Conservation (phyloP, 345 rosid genomes). For the Pistacia vera region DNA sequence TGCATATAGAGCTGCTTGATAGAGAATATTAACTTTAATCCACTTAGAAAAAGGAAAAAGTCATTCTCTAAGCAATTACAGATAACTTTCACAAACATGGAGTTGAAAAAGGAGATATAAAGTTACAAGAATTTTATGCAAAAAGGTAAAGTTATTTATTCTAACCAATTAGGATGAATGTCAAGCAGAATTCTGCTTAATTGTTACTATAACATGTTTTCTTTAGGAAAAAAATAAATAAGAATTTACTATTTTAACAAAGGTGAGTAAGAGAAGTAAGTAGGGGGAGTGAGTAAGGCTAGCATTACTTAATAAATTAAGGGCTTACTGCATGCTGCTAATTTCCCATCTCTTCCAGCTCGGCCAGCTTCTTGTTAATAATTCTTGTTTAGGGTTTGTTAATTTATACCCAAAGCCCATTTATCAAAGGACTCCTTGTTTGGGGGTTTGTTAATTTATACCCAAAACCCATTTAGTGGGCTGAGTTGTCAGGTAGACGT, state of each 20-base stretch:
- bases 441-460: conserved; percentile 12
- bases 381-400: not conserved
- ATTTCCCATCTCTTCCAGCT: conserved; percentile 93
- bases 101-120: not conserved
- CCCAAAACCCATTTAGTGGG: too few species aligned
- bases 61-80: not conserved
- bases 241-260: too few species aligned
- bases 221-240: too few species aligned
- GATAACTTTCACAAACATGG: not conserved
- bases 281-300: too few species aligned
- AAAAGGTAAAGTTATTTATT: not conserved
- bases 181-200: not conserved
- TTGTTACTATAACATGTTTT: not conserved
- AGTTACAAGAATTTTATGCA: not conserved
- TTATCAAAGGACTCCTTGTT: too few species aligned
- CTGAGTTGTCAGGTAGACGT: too few species aligned
- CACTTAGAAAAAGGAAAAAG: not conserved
- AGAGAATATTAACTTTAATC: not conserved
- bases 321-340: conserved; percentile 77
- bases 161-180: conserved; percentile 1
- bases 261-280: too few species aligned
- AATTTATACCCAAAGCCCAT: too few species aligned
- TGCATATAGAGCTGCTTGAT: conserved; percentile 66
- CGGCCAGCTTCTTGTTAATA: conserved; percentile 99
- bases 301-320: too few species aligned